These are phyloP conservation scores for Colletotrichum sublineola DNA, from an alignment of 2,329 filamentous ascomycete genomes.

Conservation along the genomic window DNA sequence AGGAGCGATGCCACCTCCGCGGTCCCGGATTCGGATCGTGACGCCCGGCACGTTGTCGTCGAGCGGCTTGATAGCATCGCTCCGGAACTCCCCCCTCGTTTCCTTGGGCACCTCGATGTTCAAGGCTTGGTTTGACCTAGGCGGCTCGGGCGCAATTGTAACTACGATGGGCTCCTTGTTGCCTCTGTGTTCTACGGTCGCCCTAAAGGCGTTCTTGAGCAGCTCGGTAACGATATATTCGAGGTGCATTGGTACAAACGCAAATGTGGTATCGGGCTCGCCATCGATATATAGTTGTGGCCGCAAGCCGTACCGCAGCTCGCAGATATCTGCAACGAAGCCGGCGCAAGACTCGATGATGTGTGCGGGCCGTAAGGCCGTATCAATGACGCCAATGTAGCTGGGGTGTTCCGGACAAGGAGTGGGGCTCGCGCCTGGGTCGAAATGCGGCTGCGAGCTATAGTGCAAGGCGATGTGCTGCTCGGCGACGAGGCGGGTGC, in stretches of 20 bases:
- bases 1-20: constrained; percentile 92
- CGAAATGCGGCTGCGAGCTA: constrained; percentile 76
- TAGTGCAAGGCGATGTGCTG: constrained; percentile 94
- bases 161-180: constrained; percentile 88
- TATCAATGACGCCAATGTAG: constrained; percentile 97
- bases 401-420: constrained; percentile 67
- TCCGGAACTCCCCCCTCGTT: constrained; percentile 57
- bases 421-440: constrained; percentile 64
- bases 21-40: constrained; percentile 94
- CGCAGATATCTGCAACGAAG: constrained; percentile 96
- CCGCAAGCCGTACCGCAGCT: constrained; percentile 92
- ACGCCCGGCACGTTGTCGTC: constrained; percentile 83
- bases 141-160: constrained; percentile 83
- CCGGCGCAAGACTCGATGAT: constrained; percentile 88
- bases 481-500: constrained; percentile 93
- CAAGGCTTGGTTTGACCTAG: constrained; percentile 51
- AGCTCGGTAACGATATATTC: constrained; percentile 98
- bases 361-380: constrained; percentile 82
- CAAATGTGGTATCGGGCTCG: constrained; percentile 88
- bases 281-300: constrained; percentile 86
- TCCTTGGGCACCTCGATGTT: constrained; percentile 54
- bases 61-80: constrained; percentile 67
- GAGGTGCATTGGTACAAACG: constrained; percentile 94
- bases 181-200: constrained; percentile 87
- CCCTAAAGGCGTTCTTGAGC: constrained; percentile 95